A percentile compares a stretch with the other conserved stretches of the same genome.
These are phyloP conservation scores for Irpex rosettiformis DNA, from an alignment of 1,284 basidiomycete species.

Conservation along the genomic window DNA sequence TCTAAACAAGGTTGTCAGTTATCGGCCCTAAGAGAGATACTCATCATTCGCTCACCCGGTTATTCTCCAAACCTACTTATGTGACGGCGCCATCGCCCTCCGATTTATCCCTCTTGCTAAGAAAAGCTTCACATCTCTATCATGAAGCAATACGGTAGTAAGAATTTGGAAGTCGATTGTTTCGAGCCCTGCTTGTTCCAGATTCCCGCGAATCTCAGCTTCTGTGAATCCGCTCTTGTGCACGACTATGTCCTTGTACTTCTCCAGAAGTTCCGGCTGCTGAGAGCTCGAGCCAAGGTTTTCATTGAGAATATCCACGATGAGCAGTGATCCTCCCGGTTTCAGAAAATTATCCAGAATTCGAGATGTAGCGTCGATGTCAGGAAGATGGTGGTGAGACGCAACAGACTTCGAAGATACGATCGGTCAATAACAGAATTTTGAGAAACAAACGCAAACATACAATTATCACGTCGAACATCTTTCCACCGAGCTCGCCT, in stretches of 20 bases:
- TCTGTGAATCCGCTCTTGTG: conserved; percentile 46
- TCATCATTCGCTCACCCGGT: too few species aligned
- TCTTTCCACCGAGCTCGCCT: conserved; percentile 41
- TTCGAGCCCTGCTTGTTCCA: conserved; percentile 42
- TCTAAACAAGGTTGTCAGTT: too few species aligned
- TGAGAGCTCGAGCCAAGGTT: background rate
- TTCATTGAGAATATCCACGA: conserved; percentile 38
- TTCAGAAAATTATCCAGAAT: conserved; percentile 50
- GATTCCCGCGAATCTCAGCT: conserved; percentile 37
- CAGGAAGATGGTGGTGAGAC: conserved; percentile 61
- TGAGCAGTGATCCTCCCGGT: conserved; percentile 51
- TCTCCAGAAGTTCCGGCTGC: conserved; percentile 17
- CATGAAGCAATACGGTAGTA: conserved; percentile 4
- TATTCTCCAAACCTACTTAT: too few species aligned
- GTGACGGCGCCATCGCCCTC: too few species aligned
- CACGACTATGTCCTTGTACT: conserved; percentile 37
- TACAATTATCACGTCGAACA: conserved; percentile 59
- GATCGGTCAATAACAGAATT: background rate
- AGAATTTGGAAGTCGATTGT: conserved; percentile 34
- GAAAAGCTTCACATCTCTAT: background rate
- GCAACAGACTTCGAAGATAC: conserved; percentile 45
- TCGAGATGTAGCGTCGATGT: conserved; percentile 43
- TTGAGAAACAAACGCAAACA: conserved; percentile 18
- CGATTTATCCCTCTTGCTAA: background rate
- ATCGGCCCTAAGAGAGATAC: too few species aligned